Base-by-base conservation (phyloP, 164 flowering plant species). In the Stephania yunnanensis region DNA sequence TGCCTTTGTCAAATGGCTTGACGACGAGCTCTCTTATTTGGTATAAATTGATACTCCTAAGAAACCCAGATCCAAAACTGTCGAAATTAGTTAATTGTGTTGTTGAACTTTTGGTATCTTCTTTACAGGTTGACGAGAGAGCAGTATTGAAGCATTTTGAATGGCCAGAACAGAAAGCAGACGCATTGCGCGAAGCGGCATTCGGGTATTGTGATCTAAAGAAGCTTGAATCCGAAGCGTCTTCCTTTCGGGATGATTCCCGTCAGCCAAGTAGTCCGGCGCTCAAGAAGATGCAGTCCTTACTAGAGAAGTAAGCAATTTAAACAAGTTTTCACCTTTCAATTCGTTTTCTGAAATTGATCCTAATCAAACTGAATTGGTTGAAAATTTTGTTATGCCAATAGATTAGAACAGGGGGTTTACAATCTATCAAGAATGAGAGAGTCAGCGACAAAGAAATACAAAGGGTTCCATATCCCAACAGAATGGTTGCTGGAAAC, bases 121-220 rank as follows among this genome's bases (percentile, higher is more conserved):
- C 22, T 64, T 10, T 76, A 63, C 61, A 95, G 98, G 98, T 95
- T 73, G 99, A 95, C 78, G 99, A 95, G 76, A 89, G 99, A 74
- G 99, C 99, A 1, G 99, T 95, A 20, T 84, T 95, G 53, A 95
- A 95, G 75, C 99, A 95, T 84, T 95, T 95, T 48, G 86, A 90
- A 7, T 95, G 99, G 99, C 99, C 99, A 1, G 99, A 95, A 86
- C 87, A 88, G 74, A 95, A 91, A 82, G 99, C 98, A 0, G 99
- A 95, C 76, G 97, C 97, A 9, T 78, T 95, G 77, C 83, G 99
- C 13, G 99, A 95, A 73, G 99, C 99, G 19, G 99, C 99, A 67
- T 95, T 95, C 46, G 95, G 92, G 52, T 95, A 89, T 65, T 87
- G 87, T 73, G 99, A 95, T 84, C 84, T 95, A 29, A 93, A 92